Evolutionary conservation across 2,329 filamentous ascomycete species (phyloP), one percentile per base, ranked within the genome.

Genomic region (Cryphonectria japonica): DNA sequence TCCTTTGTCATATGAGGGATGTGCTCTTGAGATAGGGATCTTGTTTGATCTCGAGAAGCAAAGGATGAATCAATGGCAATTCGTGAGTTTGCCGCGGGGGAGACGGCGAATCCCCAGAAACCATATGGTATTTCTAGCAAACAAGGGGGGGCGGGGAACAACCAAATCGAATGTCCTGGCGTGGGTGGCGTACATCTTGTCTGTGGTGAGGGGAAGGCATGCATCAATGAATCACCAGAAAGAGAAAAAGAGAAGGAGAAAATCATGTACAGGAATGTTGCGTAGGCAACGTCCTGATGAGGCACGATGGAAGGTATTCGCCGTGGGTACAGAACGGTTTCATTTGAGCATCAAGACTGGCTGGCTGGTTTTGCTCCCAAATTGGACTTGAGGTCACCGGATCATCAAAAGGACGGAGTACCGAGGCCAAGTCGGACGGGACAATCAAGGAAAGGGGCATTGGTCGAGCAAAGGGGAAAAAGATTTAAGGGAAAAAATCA

Each of bases 281-380:
- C 37, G 43, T 11, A 11, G 13, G 63, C 2, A 29, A 37, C 16
- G 34, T 61, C 59, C 37, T 61, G 32, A n/a, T 39, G 32, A 39
- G 32, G 59, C 34, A 61, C 16, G 34, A 61, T 59, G 54, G 54
- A 19, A 39, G 16, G 59, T 19, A 39, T 61, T 61, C 19, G 34
- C 59, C 19, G 19, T n/a, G 34, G 16, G 39, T 22, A 34, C 34
- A 34, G 57, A 34, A 61, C 22, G 32, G 59, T 61, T 39, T 61
- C 32, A 37, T 61, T 61, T 61, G 22, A n/a, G 59, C 39, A 39
- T 61, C 59, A 39, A 61, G 34, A 19, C 32, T 61, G 59, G 59
- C 19, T 39, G 59, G 59, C 59, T 61, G 34, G 34, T 22, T 61
- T 37, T 60, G 57, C 19, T 39, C 39, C 32, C 22, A 6, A 52